Evolutionary conservation across 2,329 filamentous ascomycete species (phyloP).

Genomic region (Coniella vitis): DNA sequence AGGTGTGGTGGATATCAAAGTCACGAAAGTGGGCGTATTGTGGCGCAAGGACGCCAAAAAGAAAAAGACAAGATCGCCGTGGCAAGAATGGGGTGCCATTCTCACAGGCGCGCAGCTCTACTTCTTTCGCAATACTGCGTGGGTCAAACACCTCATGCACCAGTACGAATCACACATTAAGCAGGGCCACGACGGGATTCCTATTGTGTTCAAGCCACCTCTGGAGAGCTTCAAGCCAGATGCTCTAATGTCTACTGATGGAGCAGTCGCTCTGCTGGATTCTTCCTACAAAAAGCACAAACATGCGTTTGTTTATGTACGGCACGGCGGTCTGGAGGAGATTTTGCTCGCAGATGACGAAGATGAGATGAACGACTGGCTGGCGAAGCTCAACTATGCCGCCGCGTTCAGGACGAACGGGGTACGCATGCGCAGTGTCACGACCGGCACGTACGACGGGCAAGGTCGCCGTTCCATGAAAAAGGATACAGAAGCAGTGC

Average conservation of each 20-base stretch:
- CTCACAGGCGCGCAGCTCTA: conserved; percentile 96
- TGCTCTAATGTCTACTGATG: conserved; percentile 85
- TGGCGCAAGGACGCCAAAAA: conserved; percentile 95
- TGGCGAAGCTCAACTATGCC: conserved; percentile 92
- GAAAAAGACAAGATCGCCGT: conserved; percentile 88
- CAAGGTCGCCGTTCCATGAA: conserved; percentile 67
- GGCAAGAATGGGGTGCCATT: conserved; percentile 98
- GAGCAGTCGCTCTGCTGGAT: conserved; percentile 83
- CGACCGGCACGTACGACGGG: conserved; percentile 79
- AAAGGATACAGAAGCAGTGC: conserved; percentile 60
- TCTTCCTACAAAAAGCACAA: conserved; percentile 90
- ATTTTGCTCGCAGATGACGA: conserved; percentile 87
- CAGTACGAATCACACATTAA: conserved; percentile 81
- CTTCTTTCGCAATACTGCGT: conserved; percentile 87
- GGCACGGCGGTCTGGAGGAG: conserved; percentile 81
- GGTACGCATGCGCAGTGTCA: conserved; percentile 80
- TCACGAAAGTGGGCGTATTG: conserved; percentile 88
- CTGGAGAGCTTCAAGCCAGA: conserved; percentile 91
- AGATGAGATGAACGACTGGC: conserved; percentile 90
- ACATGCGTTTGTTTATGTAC: conserved; percentile 85
- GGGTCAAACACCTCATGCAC: conserved; percentile 85
- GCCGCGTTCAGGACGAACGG: conserved; percentile 89
- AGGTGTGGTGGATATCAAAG: conserved; percentile 93
- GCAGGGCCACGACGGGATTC: conserved; percentile 65
- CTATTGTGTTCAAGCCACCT: conserved; percentile 85